A percentile compares a stretch with the other conserved stretches of the same genome.
phyloP scores from a whole-genome alignment of 305 asterid genomes.

The Fraxinus sp. region DNA sequence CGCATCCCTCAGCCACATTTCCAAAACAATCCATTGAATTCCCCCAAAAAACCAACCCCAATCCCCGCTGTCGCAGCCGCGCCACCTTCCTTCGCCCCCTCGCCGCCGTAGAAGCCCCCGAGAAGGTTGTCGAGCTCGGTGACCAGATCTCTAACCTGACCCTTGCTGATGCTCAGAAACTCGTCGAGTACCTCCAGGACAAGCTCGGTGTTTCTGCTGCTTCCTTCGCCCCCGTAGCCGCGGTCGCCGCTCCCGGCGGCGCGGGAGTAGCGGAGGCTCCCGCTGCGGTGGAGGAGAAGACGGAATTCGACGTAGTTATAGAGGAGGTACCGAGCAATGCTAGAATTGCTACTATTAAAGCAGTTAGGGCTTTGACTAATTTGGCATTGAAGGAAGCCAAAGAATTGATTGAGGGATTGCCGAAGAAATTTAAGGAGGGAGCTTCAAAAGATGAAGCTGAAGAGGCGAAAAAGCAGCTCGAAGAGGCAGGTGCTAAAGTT shows the following conservation, averaged over 20 bases:
- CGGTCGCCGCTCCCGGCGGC: conserved; percentile 47
- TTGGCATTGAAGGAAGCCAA: conserved; percentile 84
- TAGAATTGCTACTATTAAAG: conserved; percentile 73
- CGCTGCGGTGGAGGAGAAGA: too few relatives aligned
- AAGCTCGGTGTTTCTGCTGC: conserved; percentile 91
- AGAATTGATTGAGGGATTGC: conserved; percentile 83
- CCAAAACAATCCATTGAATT: conserved; percentile 42
- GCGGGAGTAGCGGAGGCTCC: conserved; percentile 44
- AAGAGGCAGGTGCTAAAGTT: conserved; percentile 61
- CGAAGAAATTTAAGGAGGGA: conserved; percentile 82
- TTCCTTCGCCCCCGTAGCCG: conserved; percentile 68
- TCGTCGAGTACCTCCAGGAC: conserved; percentile 89
- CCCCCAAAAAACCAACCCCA: conserved; percentile 32
- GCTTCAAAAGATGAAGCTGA: conserved; percentile 72
- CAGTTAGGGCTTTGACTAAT: conserved; percentile 66
- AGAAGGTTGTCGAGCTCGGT: conserved; percentile 43
- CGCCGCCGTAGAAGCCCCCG: conserved; percentile 83
- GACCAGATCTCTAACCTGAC: conserved; percentile 63
- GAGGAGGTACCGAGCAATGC: conserved; percentile 80
- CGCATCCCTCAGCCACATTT: conserved; percentile 26
- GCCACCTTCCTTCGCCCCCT: conserved; percentile 49
- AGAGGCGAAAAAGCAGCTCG: conserved; percentile 88
- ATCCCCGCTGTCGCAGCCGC: conserved; percentile 37
- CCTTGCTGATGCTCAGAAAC: conserved; percentile 82
- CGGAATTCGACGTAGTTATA: conserved; percentile 12